Evolutionary conservation across 768 basidiomycete genomes (phyloP).

Genomic region (Auricularia cornea): DNA sequence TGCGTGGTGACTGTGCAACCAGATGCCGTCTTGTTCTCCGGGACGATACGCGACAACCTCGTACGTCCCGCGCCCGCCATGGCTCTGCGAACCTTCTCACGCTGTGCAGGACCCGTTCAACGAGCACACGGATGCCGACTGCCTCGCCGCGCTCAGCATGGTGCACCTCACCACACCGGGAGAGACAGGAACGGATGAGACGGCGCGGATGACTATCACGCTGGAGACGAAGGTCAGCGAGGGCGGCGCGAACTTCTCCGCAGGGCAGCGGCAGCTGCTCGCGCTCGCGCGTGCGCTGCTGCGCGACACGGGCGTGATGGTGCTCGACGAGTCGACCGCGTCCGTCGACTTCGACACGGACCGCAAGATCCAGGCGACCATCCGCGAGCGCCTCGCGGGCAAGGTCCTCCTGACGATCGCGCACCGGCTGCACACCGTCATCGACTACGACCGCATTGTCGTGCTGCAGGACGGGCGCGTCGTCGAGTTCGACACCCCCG

Average conservation of each 20-base stretch:
- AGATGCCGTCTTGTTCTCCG: conserved; percentile 4
- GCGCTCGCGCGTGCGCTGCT: conserved; percentile 79
- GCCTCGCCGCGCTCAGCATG: conserved; percentile 69
- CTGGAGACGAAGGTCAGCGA: conserved; percentile 75
- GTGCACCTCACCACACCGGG: conserved; percentile 60
- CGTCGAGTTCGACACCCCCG: conserved; percentile 64
- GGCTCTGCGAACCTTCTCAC: not conserved
- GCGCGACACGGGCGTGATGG: conserved; percentile 63
- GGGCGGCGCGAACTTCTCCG: conserved; percentile 85
- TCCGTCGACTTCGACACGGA: conserved; percentile 54
- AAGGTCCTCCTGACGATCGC: conserved; percentile 66
- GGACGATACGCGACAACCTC: conserved; percentile 2
- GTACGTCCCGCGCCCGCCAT: not conserved
- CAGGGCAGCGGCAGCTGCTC: conserved; percentile 83
- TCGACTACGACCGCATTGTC: conserved; percentile 18
- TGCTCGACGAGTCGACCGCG: conserved; percentile 78
- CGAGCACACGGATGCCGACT: conserved; percentile 73
- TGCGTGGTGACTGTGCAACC: too few relatives aligned
- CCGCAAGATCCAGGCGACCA: conserved; percentile 64
- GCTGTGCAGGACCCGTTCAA: conserved; percentile 25
- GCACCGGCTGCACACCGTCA: conserved; percentile 20
- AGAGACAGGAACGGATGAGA: conserved; percentile 15
- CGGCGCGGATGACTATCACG: conserved; percentile 43
- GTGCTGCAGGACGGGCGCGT: conserved; percentile 34
- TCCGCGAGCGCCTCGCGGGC: conserved; percentile 73